These are phyloP conservation scores for Amoeboaphelidium protococcarum DNA, from an alignment of 371 early-diverging fungal species.

Conservation along the genomic window DNA sequence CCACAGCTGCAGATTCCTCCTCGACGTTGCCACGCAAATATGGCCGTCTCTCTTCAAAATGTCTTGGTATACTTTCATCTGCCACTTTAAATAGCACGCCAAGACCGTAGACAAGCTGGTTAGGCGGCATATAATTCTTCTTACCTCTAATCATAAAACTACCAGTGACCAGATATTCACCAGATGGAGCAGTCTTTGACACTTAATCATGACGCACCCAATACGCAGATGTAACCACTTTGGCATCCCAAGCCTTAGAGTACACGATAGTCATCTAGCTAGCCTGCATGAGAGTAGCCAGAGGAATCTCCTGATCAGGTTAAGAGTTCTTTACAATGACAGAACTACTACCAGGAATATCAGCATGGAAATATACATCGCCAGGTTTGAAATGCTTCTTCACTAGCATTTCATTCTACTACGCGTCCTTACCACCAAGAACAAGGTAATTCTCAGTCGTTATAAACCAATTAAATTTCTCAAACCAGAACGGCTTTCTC, in stretches of 20 bases:
- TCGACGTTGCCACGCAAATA: not conserved
- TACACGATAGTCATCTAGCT: slow-evolving; percentile 83
- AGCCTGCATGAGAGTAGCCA: slow-evolving; percentile 75
- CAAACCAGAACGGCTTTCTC: slow-evolving; percentile 96
- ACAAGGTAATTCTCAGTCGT: slow-evolving; percentile 81
- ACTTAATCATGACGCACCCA: slow-evolving; percentile 89
- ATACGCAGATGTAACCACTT: slow-evolving; percentile 81
- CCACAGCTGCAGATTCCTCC: slow-evolving; percentile 2
- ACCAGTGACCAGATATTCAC: slow-evolving; percentile 85
- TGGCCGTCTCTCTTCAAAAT: slow-evolving; percentile 4
- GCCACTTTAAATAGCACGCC: slow-evolving; percentile 75
- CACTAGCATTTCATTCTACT: slow-evolving; percentile 92
- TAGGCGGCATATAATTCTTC: slow-evolving; percentile 77
- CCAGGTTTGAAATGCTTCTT: slow-evolving; percentile 26
- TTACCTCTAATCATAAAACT: slow-evolving; percentile 93
- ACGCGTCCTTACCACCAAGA: slow-evolving; percentile 86
- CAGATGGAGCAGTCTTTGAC: slow-evolving; percentile 84
- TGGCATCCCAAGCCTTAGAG: slow-evolving; percentile 93
- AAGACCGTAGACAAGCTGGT: slow-evolving; percentile 88
- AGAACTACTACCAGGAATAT: slow-evolving; percentile 81
- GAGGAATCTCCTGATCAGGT: slow-evolving; percentile 37
- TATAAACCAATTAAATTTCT: slow-evolving; percentile 96
- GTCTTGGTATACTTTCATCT: slow-evolving; percentile 20
- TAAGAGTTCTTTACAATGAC: slow-evolving; percentile 65
- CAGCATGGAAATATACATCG: slow-evolving; percentile 92